A percentile compares a stretch with the other conserved stretches of the same genome.
These are phyloP conservation scores for Pleurotus djamor DNA, from an alignment of 768 basidiomycete genomes.

Conservation along the genomic window DNA sequence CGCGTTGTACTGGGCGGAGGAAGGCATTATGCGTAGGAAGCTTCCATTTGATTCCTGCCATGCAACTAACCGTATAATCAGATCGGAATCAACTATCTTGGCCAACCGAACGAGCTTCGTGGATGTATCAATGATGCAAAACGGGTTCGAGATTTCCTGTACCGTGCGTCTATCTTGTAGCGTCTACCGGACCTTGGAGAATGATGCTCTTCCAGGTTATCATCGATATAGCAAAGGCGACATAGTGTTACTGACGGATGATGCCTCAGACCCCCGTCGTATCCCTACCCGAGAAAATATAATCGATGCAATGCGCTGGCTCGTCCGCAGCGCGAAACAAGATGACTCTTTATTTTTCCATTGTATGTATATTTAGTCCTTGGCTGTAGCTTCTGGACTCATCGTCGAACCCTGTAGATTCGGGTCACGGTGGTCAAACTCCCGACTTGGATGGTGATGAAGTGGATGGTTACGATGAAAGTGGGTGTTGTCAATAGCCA, in stretches of 20 bases:
- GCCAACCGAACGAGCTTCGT: slow-evolving; percentile 56
- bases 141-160: slow-evolving; percentile 65
- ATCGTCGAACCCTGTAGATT: slow-evolving; percentile 45
- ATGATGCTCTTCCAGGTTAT: slow-evolving; percentile 25
- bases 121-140: slow-evolving; percentile 85
- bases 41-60: neutral
- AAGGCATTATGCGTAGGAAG: slow-evolving; percentile 77
- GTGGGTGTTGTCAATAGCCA: slow-evolving; percentile 22
- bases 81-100: slow-evolving; percentile 82
- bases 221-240: slow-evolving; percentile 58
- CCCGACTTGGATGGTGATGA: slow-evolving; percentile 78
- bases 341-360: slow-evolving; percentile 82
- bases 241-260: slow-evolving; percentile 26
- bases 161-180: neutral
- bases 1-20: slow-evolving; percentile 73
- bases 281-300: slow-evolving; percentile 46
- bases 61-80: slow-evolving; percentile 16
- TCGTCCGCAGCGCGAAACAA: slow-evolving; percentile 63
- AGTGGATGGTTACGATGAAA: slow-evolving; percentile 78
- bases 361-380: slow-evolving; percentile 33
- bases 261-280: neutral
- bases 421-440: slow-evolving; percentile 95
- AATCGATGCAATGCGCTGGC: slow-evolving; percentile 49
- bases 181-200: neutral
- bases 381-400: neutral